phyloP scores from a whole-genome alignment of 1,284 basidiomycete genomes.

The Thelephora terrestris region DNA sequence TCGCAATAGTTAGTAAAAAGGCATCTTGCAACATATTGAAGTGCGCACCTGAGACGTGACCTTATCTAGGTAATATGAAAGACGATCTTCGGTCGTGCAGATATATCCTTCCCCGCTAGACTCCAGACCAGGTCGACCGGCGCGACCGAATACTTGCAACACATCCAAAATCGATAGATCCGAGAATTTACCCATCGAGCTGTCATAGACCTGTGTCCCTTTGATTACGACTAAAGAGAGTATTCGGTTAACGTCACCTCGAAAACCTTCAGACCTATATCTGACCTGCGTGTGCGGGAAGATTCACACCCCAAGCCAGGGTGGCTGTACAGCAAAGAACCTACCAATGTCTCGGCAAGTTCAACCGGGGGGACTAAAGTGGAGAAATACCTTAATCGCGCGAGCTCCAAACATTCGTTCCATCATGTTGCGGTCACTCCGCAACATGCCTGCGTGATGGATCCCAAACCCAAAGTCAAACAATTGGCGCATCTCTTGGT shows the following conservation, averaged over 20 bases:
- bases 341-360: constrained; percentile 28
- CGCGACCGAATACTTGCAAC: constrained; percentile 94
- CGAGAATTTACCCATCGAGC: constrained; percentile 78
- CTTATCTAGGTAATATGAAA: constrained; percentile 85
- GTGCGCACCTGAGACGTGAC: constrained; percentile 73
- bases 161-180: constrained; percentile 96
- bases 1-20: constrained; percentile 5
- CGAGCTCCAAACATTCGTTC: constrained; percentile 90
- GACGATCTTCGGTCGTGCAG: constrained; percentile 89
- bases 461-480: constrained; percentile 94
- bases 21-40: neutral
- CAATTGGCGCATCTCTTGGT: constrained; percentile 95
- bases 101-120: constrained; percentile 96
- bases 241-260: neutral
- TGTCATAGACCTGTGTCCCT: constrained; percentile 95
- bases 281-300: constrained; percentile 92
- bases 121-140: constrained; percentile 94
- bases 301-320: constrained; percentile 98
- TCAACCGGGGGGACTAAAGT: neutral
- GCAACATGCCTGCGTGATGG: constrained; percentile 97
- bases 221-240: constrained; percentile 83
- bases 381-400: constrained; percentile 68
- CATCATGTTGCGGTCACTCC: constrained; percentile 91
- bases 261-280: neutral
- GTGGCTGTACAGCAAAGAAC: constrained; percentile 98